A percentile compares a stretch with the other conserved stretches of the same genome.
These are phyloP conservation scores for Albizia julibrissin DNA, from an alignment of 306 rosid genomes.

Conservation along the genomic window DNA sequence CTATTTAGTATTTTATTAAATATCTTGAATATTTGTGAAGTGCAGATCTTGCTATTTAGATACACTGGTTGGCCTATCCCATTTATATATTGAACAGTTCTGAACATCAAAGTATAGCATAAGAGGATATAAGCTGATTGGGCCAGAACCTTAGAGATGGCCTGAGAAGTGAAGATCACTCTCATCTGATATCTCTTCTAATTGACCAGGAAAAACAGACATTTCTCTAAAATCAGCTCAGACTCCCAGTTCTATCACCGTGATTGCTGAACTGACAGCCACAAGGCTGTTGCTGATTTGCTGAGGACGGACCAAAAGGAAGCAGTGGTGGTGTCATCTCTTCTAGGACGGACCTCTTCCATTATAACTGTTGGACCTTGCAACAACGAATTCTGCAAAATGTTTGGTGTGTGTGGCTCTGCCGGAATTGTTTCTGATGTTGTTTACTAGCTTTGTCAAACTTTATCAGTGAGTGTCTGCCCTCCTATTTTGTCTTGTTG, in stretches of 20 bases:
- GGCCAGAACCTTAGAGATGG: not conserved
- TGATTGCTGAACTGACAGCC: not conserved
- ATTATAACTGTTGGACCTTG: not conserved
- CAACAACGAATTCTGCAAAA: not conserved
- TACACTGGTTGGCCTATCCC: not conserved
- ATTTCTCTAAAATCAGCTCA: not conserved
- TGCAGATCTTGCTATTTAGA: not conserved
- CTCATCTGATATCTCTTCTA: not conserved
- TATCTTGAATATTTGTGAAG: not conserved
- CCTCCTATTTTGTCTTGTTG: not conserved
- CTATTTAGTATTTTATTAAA: not conserved
- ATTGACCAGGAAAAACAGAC: not conserved
- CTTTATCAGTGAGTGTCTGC: slow-evolving; percentile 43
- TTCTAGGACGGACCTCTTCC: not conserved
- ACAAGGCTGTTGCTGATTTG: not conserved
- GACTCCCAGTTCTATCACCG: not conserved
- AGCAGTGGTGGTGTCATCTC: not conserved
- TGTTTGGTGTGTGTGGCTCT: slow-evolving; percentile 34
- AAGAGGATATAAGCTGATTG: not conserved
- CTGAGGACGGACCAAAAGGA: not conserved
- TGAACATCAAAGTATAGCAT: not conserved
- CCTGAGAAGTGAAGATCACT: not conserved
- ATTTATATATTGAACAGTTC: not conserved
- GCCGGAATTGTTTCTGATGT: slow-evolving; percentile 34
- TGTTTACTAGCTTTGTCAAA: slow-evolving; percentile 46